Evolutionary conservation across 768 basidiomycete species (phyloP).

Genomic region (Panus rudis): DNA sequence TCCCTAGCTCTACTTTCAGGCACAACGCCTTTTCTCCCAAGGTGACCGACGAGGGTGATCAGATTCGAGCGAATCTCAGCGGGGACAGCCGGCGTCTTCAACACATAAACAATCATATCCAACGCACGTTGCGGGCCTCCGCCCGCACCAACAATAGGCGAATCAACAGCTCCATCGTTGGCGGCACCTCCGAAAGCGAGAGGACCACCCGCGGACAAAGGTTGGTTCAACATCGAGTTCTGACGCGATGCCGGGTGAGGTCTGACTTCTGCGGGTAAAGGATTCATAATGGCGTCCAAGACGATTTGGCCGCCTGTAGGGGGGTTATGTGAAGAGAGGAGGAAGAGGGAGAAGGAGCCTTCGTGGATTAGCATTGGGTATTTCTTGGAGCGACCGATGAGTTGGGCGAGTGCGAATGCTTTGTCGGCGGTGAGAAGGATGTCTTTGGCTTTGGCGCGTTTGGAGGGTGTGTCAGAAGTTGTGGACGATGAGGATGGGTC

Average conservation of each 20-base stretch:
- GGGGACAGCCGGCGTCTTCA: constrained; percentile 52
- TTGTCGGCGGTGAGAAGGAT: constrained; percentile 46
- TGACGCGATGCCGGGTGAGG: constrained; percentile 3
- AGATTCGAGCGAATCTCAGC: constrained; percentile 72
- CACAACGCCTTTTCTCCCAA: constrained; percentile 46
- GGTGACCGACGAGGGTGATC: constrained; percentile 63
- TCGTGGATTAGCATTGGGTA: constrained; percentile 88
- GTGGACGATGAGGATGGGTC: constrained; percentile 34
- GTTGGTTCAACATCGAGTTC: constrained; percentile 20
- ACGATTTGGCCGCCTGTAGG: constrained; percentile 54
- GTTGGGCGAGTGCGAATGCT: constrained; percentile 55
- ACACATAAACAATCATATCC: constrained; percentile 59
- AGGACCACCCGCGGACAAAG: constrained; percentile 22
- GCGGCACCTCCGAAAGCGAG: constrained; percentile 14
- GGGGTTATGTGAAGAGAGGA: constrained; percentile 34
- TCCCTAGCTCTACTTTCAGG: constrained; percentile 30
- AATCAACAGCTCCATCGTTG: constrained; percentile 27
- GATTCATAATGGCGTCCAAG: constrained; percentile 48
- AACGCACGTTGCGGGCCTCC: constrained; percentile 56
- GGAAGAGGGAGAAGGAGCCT: constrained; percentile 73
- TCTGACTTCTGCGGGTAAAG: constrained; percentile 36
- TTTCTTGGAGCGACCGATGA: constrained; percentile 70
- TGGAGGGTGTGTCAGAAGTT: constrained; percentile 32
- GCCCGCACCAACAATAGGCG: constrained; percentile 39
- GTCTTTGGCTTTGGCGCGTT: constrained; percentile 46